Evolutionary conservation across 805 yeast genomes (phyloP).

Genomic region (Candida qinlingensis): DNA sequence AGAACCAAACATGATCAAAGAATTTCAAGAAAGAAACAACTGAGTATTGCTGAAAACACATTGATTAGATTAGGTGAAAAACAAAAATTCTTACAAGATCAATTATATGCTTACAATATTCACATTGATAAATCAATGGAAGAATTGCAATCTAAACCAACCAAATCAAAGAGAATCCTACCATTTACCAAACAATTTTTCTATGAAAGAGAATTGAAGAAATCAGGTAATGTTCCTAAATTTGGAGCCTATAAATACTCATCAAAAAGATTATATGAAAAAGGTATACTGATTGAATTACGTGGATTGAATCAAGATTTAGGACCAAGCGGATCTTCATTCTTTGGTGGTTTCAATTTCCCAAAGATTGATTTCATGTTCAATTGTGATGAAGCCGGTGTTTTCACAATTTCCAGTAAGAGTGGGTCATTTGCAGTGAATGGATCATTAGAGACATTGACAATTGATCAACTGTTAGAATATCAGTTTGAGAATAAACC

Average conservation of each 20-base stretch:
- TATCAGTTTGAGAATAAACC: conserved; percentile 66
- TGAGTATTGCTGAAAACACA: conserved; percentile 40
- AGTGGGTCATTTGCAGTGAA: conserved; percentile 65
- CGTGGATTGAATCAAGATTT: conserved; percentile 44
- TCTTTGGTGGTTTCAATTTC: conserved; percentile 40
- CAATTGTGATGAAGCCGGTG: conserved; percentile 68
- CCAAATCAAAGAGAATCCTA: conserved; percentile 29
- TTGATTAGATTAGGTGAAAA: conserved; percentile 40
- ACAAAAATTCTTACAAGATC: conserved; percentile 36
- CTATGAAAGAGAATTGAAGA: conserved; percentile 65
- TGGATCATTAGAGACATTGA: conserved; percentile 45
- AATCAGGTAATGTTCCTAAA: conserved; percentile 59
- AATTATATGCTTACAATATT: conserved; percentile 37
- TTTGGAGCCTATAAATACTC: conserved; percentile 78
- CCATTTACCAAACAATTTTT: conserved; percentile 72
- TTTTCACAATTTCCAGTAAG: conserved; percentile 69
- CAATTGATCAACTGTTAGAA: conserved; percentile 66
- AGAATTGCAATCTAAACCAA: conserved; percentile 39
- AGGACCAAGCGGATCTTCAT: conserved; percentile 32
- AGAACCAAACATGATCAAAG: conserved; percentile 48
- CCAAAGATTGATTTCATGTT: conserved; percentile 71
- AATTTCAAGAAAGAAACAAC: conserved; percentile 39
- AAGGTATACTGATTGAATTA: conserved; percentile 57
- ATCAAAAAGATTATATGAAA: conserved; percentile 69
- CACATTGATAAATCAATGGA: conserved; percentile 48